phyloP scores from a whole-genome alignment of 2,329 filamentous ascomycete species.

The Hypomyces perniciosus region DNA sequence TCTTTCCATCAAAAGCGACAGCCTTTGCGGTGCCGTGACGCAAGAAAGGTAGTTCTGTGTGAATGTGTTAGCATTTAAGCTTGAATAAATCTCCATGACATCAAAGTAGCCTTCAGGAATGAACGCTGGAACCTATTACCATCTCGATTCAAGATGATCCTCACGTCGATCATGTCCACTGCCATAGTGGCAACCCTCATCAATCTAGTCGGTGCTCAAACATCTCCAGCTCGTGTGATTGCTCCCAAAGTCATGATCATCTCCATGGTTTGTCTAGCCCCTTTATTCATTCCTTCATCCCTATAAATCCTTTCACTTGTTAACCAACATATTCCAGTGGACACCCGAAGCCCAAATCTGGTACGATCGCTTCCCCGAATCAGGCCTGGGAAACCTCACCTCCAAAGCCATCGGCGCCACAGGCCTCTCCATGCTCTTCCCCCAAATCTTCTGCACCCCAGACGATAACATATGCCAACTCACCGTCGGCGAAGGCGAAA shows the following conservation, averaged over 20 bases:
- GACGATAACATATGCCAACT: conserved; percentile 61
- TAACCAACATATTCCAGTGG: conserved; percentile 41
- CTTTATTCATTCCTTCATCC: neutral
- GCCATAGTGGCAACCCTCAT: neutral
- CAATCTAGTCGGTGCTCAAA: neutral
- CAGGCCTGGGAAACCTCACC: conserved; percentile 48
- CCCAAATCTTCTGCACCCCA: conserved; percentile 57
- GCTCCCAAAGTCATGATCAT: conserved; percentile 58
- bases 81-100: conserved; percentile 1
- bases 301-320: conserved; percentile 5
- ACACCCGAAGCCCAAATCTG: conserved; percentile 55
- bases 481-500: conserved; percentile 62
- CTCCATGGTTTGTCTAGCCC: conserved; percentile 47
- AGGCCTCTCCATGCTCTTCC: conserved; percentile 60
- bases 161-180: neutral
- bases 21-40: too few relatives aligned
- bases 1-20: neutral
- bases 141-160: neutral
- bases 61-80: conserved; percentile 1
- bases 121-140: neutral
- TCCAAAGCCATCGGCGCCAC: conserved; percentile 52
- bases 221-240: conserved; percentile 21
- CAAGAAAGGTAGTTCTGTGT: neutral
- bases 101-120: neutral
- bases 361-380: conserved; percentile 45